phyloP scores from a whole-genome alignment of 2,329 filamentous ascomycete species.

The Xylogone sp. region DNA sequence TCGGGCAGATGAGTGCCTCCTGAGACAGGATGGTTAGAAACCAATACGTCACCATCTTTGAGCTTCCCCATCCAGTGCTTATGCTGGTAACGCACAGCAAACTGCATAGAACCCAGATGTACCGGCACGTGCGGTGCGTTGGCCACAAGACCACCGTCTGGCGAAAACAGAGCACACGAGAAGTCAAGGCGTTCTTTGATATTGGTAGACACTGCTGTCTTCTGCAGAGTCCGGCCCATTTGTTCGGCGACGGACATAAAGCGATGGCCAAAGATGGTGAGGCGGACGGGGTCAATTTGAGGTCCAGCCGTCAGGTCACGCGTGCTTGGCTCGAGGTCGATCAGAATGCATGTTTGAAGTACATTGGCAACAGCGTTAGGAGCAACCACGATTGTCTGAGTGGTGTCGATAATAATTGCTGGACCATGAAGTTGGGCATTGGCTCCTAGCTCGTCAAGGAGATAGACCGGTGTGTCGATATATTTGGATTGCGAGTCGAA shows the following conservation, averaged over 20 bases:
- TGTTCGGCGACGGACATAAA: slow-evolving; percentile 83
- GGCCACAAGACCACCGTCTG: slow-evolving; percentile 67
- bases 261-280: slow-evolving; percentile 72
- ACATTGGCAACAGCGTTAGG: slow-evolving; percentile 66
- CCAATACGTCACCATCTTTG: slow-evolving; percentile 72
- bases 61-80: slow-evolving; percentile 74
- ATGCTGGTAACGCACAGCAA: slow-evolving; percentile 62
- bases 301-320: no score
- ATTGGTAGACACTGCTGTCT: slow-evolving; percentile 72
- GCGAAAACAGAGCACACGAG: slow-evolving; percentile 73
- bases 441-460: slow-evolving; percentile 65
- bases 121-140: slow-evolving; percentile 76
- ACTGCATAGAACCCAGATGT: slow-evolving; percentile 68
- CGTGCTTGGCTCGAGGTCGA: slow-evolving; percentile 46
- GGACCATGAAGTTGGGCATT: slow-evolving; percentile 73
- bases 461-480: slow-evolving; percentile 68
- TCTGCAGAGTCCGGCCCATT: slow-evolving; percentile 74
- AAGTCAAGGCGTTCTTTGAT: slow-evolving; percentile 78
- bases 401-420: slow-evolving; percentile 79
- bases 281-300: slow-evolving; percentile 67
- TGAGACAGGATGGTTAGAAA: slow-evolving; percentile 70
- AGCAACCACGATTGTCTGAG: slow-evolving; percentile 85
- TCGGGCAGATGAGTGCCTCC: slow-evolving; percentile 81
- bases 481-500: slow-evolving; percentile 58
- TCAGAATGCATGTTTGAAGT: slow-evolving; percentile 79